Conservation (phyloP, 345 rosid species). For the Adansonia digitata region DNA sequence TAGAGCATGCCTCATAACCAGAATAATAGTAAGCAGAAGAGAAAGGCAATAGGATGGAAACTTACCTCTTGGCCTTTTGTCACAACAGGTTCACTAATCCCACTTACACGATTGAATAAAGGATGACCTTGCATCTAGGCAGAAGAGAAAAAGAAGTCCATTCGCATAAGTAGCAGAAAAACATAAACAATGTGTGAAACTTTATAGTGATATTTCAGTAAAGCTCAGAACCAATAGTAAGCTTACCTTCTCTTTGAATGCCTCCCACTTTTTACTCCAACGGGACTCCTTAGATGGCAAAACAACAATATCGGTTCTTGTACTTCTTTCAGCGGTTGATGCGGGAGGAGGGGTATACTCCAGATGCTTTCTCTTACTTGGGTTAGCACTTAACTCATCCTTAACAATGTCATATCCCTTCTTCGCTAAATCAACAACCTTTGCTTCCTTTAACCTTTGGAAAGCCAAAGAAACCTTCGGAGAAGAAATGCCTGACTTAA, state of each 20-base stretch:
- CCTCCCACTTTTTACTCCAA: slow-evolving; percentile 79
- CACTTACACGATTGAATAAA: slow-evolving; percentile 57
- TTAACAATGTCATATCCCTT: slow-evolving; percentile 83
- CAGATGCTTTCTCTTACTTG: slow-evolving; percentile 73
- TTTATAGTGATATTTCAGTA: not conserved
- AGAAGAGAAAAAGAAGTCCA: not conserved
- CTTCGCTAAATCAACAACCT: slow-evolving; percentile 70
- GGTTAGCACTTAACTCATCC: slow-evolving; percentile 70
- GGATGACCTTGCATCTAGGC: slow-evolving; percentile 70
- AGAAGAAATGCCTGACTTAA: slow-evolving; percentile 61
- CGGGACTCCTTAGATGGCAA: slow-evolving; percentile 56
- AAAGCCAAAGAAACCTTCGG: slow-evolving; percentile 57
- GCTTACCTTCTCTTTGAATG: slow-evolving; percentile 57
- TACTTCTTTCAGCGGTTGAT: slow-evolving; percentile 66
- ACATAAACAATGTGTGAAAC: not conserved
- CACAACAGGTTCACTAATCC: slow-evolving; percentile 83
- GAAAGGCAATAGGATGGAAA: not conserved
- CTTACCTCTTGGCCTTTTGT: slow-evolving; percentile 85
- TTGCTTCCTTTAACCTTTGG: slow-evolving; percentile 60
- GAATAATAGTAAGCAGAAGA: not conserved
- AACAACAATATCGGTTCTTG: slow-evolving; percentile 68
- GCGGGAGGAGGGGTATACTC: slow-evolving; percentile 66
- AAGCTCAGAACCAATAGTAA: not conserved
- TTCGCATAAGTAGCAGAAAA: slow-evolving; percentile 6
- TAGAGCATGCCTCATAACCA: not conserved